These are phyloP conservation scores for Tetradesmus obliquus DNA, from an alignment of 139 green algal genomes.

Conservation along the genomic window DNA sequence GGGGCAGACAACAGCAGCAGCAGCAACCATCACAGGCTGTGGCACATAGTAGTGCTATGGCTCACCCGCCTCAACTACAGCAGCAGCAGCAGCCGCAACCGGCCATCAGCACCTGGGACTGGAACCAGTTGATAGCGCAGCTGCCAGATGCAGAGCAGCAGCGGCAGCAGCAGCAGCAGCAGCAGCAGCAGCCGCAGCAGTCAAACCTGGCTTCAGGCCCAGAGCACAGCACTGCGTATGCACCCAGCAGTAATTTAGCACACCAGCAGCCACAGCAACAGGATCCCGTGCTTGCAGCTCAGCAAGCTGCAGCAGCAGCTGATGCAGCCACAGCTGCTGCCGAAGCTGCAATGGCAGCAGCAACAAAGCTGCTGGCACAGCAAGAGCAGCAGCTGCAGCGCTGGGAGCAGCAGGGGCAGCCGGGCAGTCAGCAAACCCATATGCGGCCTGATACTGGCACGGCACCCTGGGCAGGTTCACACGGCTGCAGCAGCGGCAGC, in stretches of 20 bases:
- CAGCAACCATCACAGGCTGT: neutral
- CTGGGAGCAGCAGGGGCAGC: neutral
- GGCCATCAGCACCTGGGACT: conserved; percentile 28
- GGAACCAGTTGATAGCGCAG: neutral
- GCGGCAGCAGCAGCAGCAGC: neutral
- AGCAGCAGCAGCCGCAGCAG: neutral
- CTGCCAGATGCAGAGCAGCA: neutral
- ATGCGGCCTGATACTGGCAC: neutral
- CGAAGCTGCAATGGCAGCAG: conserved; percentile 6
- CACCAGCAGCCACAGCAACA: neutral
- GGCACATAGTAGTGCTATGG: neutral
- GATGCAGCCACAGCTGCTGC: conserved; percentile 16
- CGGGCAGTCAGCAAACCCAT: neutral
- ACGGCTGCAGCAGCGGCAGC: neutral
- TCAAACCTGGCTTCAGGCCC: neutral
- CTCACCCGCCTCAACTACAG: neutral
- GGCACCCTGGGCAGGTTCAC: neutral
- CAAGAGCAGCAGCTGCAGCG: conserved; percentile 16
- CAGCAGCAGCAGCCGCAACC: conserved; percentile 22
- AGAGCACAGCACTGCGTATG: neutral
- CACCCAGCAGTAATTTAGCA: neutral
- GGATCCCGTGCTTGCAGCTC: neutral
- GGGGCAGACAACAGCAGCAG: neutral
- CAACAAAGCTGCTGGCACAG: neutral
- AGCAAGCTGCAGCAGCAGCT: conserved; percentile 18